These are phyloP conservation scores for Theileria orientalis DNA, from an alignment of 169 alveolate species.

Conservation along the genomic window DNA sequence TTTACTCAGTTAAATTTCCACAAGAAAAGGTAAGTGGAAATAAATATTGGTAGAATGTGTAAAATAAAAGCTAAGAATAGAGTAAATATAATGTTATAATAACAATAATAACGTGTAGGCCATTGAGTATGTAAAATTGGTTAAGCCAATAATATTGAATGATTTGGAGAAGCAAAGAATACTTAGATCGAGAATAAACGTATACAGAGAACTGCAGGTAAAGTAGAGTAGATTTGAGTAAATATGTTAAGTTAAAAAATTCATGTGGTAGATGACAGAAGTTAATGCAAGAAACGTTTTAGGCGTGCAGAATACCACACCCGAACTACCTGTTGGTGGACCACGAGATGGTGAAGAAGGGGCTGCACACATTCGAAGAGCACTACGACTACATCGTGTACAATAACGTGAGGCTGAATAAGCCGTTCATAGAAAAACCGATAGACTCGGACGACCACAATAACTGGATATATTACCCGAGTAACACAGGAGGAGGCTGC, in stretches of 20 bases:
- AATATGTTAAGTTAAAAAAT: too few relatives aligned
- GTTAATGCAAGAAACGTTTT: slow-evolving; percentile 26
- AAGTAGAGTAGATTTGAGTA: too few relatives aligned
- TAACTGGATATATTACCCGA: slow-evolving; percentile 92
- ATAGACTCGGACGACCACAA: slow-evolving; percentile 96
- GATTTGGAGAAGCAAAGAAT: slow-evolving; percentile 64
- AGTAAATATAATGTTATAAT: not conserved
- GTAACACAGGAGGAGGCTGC: slow-evolving; percentile 93
- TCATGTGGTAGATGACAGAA: slow-evolving; percentile 59
- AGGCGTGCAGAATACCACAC: slow-evolving; percentile 82
- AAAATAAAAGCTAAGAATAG: not conserved
- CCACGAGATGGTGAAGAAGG: slow-evolving; percentile 78
- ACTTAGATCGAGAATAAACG: slow-evolving; percentile 78
- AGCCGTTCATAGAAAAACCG: slow-evolving; percentile 97
- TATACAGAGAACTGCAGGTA: slow-evolving; percentile 75
- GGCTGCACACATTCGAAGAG: slow-evolving; percentile 83
- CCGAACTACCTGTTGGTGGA: slow-evolving; percentile 85
- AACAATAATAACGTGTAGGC: slow-evolving; percentile 24
- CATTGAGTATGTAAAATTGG: slow-evolving; percentile 73
- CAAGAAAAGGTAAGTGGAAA: slow-evolving; percentile 75
- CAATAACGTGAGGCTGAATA: slow-evolving; percentile 85
- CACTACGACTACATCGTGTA: slow-evolving; percentile 89
- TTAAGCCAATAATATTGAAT: slow-evolving; percentile 78
- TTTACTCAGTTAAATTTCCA: slow-evolving; percentile 89
- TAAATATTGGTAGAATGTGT: not conserved